Conservation (phyloP, 2,329 filamentous ascomycete species). For the Massarina eburnea region DNA sequence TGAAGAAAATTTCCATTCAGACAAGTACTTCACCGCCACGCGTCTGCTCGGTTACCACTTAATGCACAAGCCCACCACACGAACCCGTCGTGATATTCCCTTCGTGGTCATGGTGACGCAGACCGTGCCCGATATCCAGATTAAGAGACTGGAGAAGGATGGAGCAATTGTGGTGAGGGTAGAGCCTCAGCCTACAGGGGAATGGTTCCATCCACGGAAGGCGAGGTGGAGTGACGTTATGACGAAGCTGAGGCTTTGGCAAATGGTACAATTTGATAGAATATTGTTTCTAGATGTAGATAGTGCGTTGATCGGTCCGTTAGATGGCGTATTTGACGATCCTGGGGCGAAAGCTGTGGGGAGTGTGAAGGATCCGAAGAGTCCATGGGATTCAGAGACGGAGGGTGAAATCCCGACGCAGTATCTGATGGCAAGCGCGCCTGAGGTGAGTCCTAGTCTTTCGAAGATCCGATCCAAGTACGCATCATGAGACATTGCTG, state of each 20-base stretch:
- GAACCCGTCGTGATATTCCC: background rate
- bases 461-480: background rate
- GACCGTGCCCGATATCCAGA: background rate
- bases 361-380: background rate
- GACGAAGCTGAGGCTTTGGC: constrained; percentile 2
- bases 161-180: background rate
- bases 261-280: background rate
- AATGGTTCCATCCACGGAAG: background rate
- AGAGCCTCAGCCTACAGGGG: background rate
- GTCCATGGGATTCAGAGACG: background rate
- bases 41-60: constrained; percentile 4
- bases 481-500: no score
- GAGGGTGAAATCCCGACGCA: background rate
- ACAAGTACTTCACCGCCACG: constrained; percentile 4
- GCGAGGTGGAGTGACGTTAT: constrained; percentile 3
- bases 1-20: background rate
- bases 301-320: background rate
- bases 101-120: constrained; percentile 1
- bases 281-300: constrained; percentile 3
- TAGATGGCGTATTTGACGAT: constrained; percentile 4
- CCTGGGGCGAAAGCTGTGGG: background rate
- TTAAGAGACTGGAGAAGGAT: background rate
- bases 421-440: constrained; percentile 1
- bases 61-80: constrained; percentile 3
- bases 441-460: background rate